Evolutionary conservation across 2,329 filamentous ascomycete species (phyloP), one percentile per base, ranked within the genome.

Genomic region (Claviceps fusiformis): DNA sequence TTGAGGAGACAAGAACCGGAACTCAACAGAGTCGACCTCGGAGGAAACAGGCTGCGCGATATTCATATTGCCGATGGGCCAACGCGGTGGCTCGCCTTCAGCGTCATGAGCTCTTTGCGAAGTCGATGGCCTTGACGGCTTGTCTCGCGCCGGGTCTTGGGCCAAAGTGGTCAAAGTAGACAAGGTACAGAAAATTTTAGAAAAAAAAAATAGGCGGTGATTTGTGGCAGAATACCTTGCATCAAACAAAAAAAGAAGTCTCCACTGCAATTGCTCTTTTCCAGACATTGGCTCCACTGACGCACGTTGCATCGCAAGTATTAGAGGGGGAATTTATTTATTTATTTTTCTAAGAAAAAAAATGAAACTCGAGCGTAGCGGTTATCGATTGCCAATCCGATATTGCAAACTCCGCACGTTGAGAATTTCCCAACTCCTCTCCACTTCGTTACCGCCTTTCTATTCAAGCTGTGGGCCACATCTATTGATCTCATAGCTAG

Each of bases 21-120:
- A 98, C 68, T 95, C 88, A 65, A 98, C 89, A 67, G 85, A 86
- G 68, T 86, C 81, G 65, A 98, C 86, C 67, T 84, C 78, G 65
- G 90, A 95, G 60, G 87, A 79, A 59, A 95, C 81, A 48, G 93
- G 91, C 67, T 91, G 87, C 59, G 87, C 82, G 64, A 86, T 81
- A 68, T 86, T 86, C 83, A 86, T 85, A 61, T 19, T 55, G 54
- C 37, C 54, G 39, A 49, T 19, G 35, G 49, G 48, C 54, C 54
- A 51, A 41, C 29, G 43, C 13, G 27, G 27, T 39, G 19, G 54
- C 54, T 55, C 50, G 50, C 37, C 50, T 27, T 52, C 50, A 44
- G 41, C 39, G 35, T 54, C 47, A 49, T 44, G 49, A 45, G 35
- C 49, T 50, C 31, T 17, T 6, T 10, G 11, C 17, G 31, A 41